phyloP scores from a whole-genome alignment of 2,329 filamentous ascomycete species.

The Penicillium sp. region DNA sequence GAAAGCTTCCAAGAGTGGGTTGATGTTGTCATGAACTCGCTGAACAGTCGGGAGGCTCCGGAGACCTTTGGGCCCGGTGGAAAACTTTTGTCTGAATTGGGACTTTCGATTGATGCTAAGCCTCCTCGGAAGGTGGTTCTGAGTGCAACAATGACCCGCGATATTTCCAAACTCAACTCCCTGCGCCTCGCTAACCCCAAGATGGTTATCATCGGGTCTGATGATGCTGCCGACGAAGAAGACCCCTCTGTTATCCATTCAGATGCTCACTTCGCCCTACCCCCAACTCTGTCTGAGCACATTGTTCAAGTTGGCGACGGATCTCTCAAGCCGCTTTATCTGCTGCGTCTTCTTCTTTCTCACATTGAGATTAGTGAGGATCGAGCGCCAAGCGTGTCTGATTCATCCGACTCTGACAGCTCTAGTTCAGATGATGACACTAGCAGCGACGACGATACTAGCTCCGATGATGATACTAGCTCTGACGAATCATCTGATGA shows the following conservation, averaged over 20 bases:
- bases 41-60: slow-evolving; percentile 55
- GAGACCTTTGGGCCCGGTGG: slow-evolving; percentile 48
- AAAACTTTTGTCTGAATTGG: slow-evolving; percentile 36
- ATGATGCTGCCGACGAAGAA: slow-evolving; percentile 25
- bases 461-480: slow-evolving; percentile 37
- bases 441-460: slow-evolving; percentile 33
- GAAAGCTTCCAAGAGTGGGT: slow-evolving; percentile 95
- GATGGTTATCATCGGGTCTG: slow-evolving; percentile 70
- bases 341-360: slow-evolving; percentile 70
- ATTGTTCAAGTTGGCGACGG: slow-evolving; percentile 68
- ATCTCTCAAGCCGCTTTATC: slow-evolving; percentile 75
- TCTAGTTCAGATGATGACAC: slow-evolving; percentile 21
- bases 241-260: slow-evolving; percentile 21
- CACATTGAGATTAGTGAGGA: slow-evolving; percentile 32
- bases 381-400: slow-evolving; percentile 1
- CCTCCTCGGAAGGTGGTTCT: slow-evolving; percentile 76
- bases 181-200: slow-evolving; percentile 72
- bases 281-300: slow-evolving; percentile 61
- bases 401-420: slow-evolving; percentile 19
- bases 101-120: slow-evolving; percentile 40
- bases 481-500: no score
- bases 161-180: slow-evolving; percentile 74
- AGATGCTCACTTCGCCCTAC: slow-evolving; percentile 58
- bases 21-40: slow-evolving; percentile 61
- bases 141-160: slow-evolving; percentile 88